Percentiles rank a stretch among this genome's conserved stretches.
phyloP scores from a whole-genome alignment of 805 yeast species.

The Wickerhamiella musiphila region DNA sequence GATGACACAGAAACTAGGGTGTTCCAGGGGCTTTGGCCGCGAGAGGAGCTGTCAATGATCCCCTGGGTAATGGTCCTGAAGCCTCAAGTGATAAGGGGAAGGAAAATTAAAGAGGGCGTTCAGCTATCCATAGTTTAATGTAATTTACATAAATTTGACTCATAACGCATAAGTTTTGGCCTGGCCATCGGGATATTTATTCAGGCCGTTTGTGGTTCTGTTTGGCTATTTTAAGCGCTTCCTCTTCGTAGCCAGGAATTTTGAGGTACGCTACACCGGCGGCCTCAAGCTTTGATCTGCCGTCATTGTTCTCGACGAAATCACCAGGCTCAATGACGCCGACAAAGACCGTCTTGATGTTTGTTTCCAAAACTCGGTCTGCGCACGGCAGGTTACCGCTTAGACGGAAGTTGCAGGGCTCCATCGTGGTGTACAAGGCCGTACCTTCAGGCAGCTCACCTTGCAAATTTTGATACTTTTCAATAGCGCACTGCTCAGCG shows the following conservation, averaged over 20 bases:
- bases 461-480: conserved; percentile 38
- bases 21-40: no score
- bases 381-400: conserved; percentile 86
- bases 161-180: no score
- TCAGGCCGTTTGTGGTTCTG: conserved; percentile 35
- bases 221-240: conserved; percentile 49
- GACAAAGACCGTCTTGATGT: conserved; percentile 62
- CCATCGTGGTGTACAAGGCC: conserved; percentile 88
- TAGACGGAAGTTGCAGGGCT: conserved; percentile 77
- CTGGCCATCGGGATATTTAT: background rate
- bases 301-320: conserved; percentile 64
- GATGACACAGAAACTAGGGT: background rate
- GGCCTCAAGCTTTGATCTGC: conserved; percentile 34
- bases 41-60: no score
- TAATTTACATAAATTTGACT: no score
- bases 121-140: no score
- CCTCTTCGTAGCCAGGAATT: conserved; percentile 68
- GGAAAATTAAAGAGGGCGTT: no score
- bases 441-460: conserved; percentile 53
- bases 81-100: no score
- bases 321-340: conserved; percentile 85
- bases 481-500: conserved; percentile 89
- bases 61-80: no score
- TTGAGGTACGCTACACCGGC: conserved; percentile 55
- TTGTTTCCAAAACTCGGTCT: conserved; percentile 48